Percentiles rank a stretch among this genome's conserved stretches.
These are phyloP conservation scores for Komagataella kurtzmanii DNA, from an alignment of 805 yeast genomes.

Conservation along the genomic window DNA sequence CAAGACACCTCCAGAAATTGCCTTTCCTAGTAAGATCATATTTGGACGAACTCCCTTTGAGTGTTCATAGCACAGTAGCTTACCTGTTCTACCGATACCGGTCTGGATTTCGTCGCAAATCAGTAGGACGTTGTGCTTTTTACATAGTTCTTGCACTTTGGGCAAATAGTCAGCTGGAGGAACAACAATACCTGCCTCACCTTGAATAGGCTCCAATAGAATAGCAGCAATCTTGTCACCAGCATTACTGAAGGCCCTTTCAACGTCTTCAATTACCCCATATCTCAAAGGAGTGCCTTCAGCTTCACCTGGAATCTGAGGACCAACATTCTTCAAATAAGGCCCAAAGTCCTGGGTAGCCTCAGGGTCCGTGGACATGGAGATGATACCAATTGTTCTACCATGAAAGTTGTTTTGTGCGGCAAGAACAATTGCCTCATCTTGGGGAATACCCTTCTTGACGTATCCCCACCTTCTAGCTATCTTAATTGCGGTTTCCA, in stretches of 20 bases:
- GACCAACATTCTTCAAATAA: slow-evolving; percentile 71
- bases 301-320: slow-evolving; percentile 65
- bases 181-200: slow-evolving; percentile 96
- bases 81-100: slow-evolving; percentile 95
- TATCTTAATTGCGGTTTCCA: slow-evolving; percentile 84
- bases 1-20: slow-evolving; percentile 86
- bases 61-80: slow-evolving; percentile 85
- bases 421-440: slow-evolving; percentile 77
- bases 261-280: slow-evolving; percentile 79
- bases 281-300: slow-evolving; percentile 53
- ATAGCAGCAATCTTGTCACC: slow-evolving; percentile 89
- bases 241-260: slow-evolving; percentile 64
- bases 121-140: slow-evolving; percentile 71
- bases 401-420: slow-evolving; percentile 94
- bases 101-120: slow-evolving; percentile 97
- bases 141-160: slow-evolving; percentile 61
- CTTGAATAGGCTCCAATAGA: slow-evolving; percentile 90
- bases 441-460: slow-evolving; percentile 69
- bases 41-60: slow-evolving; percentile 65
- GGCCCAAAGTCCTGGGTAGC: slow-evolving; percentile 88
- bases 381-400: slow-evolving; percentile 86
- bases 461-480: slow-evolving; percentile 97
- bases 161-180: slow-evolving; percentile 76
- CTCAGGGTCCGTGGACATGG: slow-evolving; percentile 94
- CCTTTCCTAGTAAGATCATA: slow-evolving; percentile 82